These are phyloP conservation scores for Zea mays DNA, from an alignment of 176 grass and related monocot species.

Conservation along the genomic window Zm-B73-REFERENCE-NAM-5.0 NC_050097.1:241209001-241209500, in stretches of 20 bases:
- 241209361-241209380: constrained; percentile 78
- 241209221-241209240: constrained; percentile 84
- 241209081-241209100: constrained; percentile 90
- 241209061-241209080: constrained; percentile 77
- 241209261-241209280: constrained; percentile 74
- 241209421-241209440: constrained; percentile 86
- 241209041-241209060: constrained; percentile 76
- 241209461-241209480: constrained; percentile 95
- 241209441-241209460: constrained; percentile 80
- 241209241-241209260: constrained; percentile 61
- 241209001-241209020: constrained; percentile 74
- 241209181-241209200: constrained; percentile 63
- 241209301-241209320: constrained; percentile 63
- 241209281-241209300: constrained; percentile 77
- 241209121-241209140: constrained; percentile 82
- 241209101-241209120: constrained; percentile 44
- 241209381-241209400: constrained; percentile 77
- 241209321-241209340: constrained; percentile 56
- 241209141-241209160: constrained; percentile 81
- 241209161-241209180: constrained; percentile 59
- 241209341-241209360: constrained; percentile 68
- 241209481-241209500: constrained; percentile 74
- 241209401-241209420: constrained; percentile 56
- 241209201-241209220: constrained; percentile 83
- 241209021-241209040: constrained; percentile 70